A percentile compares a stretch with the other conserved stretches of the same genome.
Conservation (phyloP, 2,329 filamentous ascomycete genomes). For the Mariannaea elegans region DNA sequence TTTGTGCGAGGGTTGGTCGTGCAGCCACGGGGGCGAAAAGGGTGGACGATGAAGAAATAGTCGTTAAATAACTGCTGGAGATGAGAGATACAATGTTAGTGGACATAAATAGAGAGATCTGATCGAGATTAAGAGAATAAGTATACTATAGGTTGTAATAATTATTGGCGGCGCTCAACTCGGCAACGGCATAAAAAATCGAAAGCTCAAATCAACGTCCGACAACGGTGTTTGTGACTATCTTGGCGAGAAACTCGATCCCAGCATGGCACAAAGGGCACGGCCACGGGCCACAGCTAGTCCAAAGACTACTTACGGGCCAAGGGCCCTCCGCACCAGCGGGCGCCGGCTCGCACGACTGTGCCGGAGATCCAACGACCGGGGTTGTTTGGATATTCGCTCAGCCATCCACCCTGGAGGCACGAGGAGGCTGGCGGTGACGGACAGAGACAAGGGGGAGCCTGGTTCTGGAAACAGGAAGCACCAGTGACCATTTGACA, state of each 20-base stretch:
- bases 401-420: constrained; percentile 25
- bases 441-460: constrained; percentile 27
- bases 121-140: neutral
- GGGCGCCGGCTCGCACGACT: constrained; percentile 37
- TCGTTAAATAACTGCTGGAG: constrained; percentile 4
- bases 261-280: constrained; percentile 20
- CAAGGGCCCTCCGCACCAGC: constrained; percentile 37
- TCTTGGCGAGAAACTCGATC: constrained; percentile 6
- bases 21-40: constrained; percentile 29
- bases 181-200: constrained; percentile 14
- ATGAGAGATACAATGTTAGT: neutral
- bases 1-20: constrained; percentile 33
- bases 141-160: neutral
- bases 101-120: neutral
- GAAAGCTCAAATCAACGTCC: constrained; percentile 6
- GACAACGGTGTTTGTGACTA: constrained; percentile 26
- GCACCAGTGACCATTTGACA: neutral
- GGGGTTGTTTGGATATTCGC: constrained; percentile 37
- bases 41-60: constrained; percentile 8
- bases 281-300: constrained; percentile 31
- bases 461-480: constrained; percentile 14
- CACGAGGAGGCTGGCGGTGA: constrained; percentile 35
- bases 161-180: constrained; percentile 2
- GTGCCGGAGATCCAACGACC: constrained; percentile 33
- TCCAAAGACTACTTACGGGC: constrained; percentile 11